Conservation (phyloP, 2,329 filamentous ascomycete genomes). For the Claviceps digitariae region DNA sequence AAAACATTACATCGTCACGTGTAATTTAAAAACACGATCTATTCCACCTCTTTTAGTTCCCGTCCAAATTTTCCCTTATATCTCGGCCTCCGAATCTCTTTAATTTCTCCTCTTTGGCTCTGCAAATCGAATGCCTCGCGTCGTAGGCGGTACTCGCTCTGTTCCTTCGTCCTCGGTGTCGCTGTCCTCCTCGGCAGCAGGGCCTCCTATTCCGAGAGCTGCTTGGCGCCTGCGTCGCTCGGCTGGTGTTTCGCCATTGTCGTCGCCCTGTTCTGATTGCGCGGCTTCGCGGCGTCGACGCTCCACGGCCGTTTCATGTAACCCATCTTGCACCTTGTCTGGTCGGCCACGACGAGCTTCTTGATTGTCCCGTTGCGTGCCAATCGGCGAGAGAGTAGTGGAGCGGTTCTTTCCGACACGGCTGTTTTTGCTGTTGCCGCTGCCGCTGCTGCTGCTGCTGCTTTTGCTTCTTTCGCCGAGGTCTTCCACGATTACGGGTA, state of each 20-base stretch:
- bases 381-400: conserved; percentile 10
- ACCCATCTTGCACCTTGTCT: conserved; percentile 7
- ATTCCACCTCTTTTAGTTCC: not conserved
- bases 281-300: conserved; percentile 47
- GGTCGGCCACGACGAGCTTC: conserved; percentile 2
- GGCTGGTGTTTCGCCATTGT: conserved; percentile 53
- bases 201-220: conserved; percentile 47
- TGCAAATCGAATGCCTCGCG: conserved; percentile 48
- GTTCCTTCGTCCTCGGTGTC: conserved; percentile 43
- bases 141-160: conserved; percentile 35
- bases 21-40: not conserved
- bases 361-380: conserved; percentile 1
- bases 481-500: conserved; percentile 12
- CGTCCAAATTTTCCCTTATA: too few species aligned
- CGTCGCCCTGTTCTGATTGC: conserved; percentile 24
- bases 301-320: conserved; percentile 56
- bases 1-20: not conserved
- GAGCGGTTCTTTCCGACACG: conserved; percentile 8
- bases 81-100: not conserved
- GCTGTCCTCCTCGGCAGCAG: conserved; percentile 32
- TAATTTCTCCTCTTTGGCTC: conserved; percentile 22
- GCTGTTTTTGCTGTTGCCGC: conserved; percentile 8
- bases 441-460: conserved; percentile 7
- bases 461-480: conserved; percentile 4
- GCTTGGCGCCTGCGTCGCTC: conserved; percentile 62